Evolutionary conservation across 805 yeast species (phyloP).

Genomic region (Candida ipomoeae): DNA sequence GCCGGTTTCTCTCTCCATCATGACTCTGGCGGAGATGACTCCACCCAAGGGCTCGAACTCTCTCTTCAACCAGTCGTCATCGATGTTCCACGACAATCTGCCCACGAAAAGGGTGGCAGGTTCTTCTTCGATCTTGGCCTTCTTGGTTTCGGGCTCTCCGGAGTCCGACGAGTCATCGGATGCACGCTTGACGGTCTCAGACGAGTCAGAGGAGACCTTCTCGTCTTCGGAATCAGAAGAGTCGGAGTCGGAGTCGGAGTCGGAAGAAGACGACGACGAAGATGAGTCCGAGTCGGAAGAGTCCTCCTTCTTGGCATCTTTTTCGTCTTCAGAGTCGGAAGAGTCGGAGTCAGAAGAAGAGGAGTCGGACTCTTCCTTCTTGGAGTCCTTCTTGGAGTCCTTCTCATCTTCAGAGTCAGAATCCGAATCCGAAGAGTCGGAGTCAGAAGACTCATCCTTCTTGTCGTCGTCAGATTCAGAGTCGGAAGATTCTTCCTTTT

Average conservation of each 20-base stretch:
- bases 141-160: constrained; percentile 44
- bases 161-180: constrained; percentile 17
- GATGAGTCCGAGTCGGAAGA: constrained; percentile 17
- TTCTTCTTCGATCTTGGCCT: constrained; percentile 53
- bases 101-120: constrained; percentile 94
- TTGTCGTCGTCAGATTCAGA: not conserved
- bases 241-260: not conserved
- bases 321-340: constrained; percentile 14
- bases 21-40: constrained; percentile 84
- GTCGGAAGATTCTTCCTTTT: not conserved
- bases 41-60: constrained; percentile 85
- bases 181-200: constrained; percentile 27
- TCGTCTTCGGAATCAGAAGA: not conserved
- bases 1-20: constrained; percentile 86
- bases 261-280: constrained; percentile 5
- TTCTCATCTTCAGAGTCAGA: constrained; percentile 11
- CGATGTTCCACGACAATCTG: constrained; percentile 94
- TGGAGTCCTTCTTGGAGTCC: not conserved
- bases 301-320: constrained; percentile 5
- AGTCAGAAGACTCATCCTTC: not conserved
- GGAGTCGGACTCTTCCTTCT: constrained; percentile 13
- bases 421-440: constrained; percentile 7
- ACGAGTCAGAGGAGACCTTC: constrained; percentile 19
- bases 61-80: constrained; percentile 86
- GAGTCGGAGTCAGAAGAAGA: not conserved